Percentiles rank a stretch among this genome's conserved stretches.
Conservation (phyloP, 148 eudicot species). For the Pharnaceum exiguum region DNA sequence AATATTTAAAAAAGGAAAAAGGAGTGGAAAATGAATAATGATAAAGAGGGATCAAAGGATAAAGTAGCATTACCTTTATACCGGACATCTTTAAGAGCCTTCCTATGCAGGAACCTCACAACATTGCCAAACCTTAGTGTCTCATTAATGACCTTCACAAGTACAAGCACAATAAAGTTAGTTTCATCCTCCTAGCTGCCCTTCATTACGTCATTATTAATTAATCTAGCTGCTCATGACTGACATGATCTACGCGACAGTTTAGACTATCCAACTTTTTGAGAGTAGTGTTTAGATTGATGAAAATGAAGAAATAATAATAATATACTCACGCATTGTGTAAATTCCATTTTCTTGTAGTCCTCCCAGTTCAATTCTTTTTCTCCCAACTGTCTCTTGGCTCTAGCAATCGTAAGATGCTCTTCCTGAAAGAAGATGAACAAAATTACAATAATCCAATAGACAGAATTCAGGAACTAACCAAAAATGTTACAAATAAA, state of each 20-base stretch:
- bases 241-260: no score
- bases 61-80: constrained; percentile 58
- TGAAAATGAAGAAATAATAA: background rate
- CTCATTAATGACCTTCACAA: constrained; percentile 70
- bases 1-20: background rate
- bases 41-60: background rate
- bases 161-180: background rate
- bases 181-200: background rate
- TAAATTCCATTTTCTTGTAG: constrained; percentile 93
- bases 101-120: constrained; percentile 92
- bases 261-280: no score
- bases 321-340: constrained; percentile 75
- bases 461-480: background rate
- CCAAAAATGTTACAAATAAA: background rate
- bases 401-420: constrained; percentile 55
- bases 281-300: no score
- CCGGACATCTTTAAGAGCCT: constrained; percentile 73
- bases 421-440: constrained; percentile 50
- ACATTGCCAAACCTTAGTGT: constrained; percentile 89
- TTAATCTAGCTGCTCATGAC: no score
- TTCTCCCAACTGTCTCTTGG: constrained; percentile 48
- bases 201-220: background rate
- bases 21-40: background rate
- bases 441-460: background rate
- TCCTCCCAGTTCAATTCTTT: constrained; percentile 85